Conservation (phyloP, 768 basidiomycete species). For the Boletus bicolor region DNA sequence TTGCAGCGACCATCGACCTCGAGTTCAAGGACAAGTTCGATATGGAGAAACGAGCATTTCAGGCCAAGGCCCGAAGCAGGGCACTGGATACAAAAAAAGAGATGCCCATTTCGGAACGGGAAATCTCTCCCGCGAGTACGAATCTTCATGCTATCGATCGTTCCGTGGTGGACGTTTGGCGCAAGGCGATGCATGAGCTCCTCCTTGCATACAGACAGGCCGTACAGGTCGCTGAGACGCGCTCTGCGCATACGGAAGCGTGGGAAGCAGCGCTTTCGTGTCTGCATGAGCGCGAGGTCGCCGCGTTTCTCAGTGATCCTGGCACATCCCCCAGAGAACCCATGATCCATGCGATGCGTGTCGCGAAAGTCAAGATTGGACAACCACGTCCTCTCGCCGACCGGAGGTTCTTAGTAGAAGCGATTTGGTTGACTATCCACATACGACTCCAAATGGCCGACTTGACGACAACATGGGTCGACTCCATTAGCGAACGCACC, state of each 20-base stretch:
- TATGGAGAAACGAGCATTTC: constrained; percentile 1
- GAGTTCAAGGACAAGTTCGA: constrained; percentile 10
- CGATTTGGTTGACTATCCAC: constrained; percentile 51
- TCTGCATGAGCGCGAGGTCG: constrained; percentile 48
- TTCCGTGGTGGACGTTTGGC: constrained; percentile 39
- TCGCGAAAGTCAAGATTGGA: constrained; percentile 52
- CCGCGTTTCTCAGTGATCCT: constrained; percentile 30
- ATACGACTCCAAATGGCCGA: constrained; percentile 51
- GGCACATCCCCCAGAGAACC: constrained; percentile 39
- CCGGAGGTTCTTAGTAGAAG: constrained; percentile 57
- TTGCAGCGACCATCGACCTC: constrained; percentile 14
- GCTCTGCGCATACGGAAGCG: constrained; percentile 54
- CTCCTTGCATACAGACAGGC: constrained; percentile 40
- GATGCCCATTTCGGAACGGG: constrained; percentile 25
- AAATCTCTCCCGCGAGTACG: constrained; percentile 25
- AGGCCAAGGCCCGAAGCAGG: constrained; percentile 12
- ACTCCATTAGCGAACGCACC: constrained; percentile 26
- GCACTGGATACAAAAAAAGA: constrained; percentile 15
- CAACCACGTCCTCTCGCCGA: constrained; percentile 58
- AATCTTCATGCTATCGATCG: constrained; percentile 32
- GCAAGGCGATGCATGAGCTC: constrained; percentile 34
- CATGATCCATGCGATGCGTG: constrained; percentile 47
- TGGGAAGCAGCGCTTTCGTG: constrained; percentile 60
- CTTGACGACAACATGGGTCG: constrained; percentile 42
- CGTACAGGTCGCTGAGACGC: constrained; percentile 40